A percentile compares a stretch with the other conserved stretches of the same genome.
These are phyloP conservation scores for Dipteronia sinensis DNA, from an alignment of 345 rosid genomes.

Conservation along the genomic window DNA sequence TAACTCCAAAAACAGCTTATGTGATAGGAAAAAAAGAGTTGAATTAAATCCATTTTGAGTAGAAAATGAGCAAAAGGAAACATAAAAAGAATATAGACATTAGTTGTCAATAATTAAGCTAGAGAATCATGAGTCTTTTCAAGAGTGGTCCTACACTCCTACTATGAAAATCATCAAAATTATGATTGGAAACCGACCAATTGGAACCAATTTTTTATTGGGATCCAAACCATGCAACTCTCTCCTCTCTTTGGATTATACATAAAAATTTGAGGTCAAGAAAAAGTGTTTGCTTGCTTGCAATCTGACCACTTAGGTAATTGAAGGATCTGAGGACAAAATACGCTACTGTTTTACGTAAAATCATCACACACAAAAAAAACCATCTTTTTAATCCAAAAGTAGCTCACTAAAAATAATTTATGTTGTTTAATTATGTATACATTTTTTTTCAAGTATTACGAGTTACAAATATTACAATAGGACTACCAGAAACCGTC, in stretches of 20 bases:
- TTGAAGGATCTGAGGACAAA: constrained; percentile 23
- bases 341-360: neutral
- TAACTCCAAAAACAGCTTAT: neutral
- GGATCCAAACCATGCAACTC: constrained; percentile 23
- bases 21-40: neutral
- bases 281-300: constrained; percentile 24
- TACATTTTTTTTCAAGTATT: no score
- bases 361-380: neutral
- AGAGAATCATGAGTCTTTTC: constrained; percentile 30
- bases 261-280: neutral
- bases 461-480: no score
- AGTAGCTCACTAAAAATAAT: no score
- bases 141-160: constrained; percentile 24
- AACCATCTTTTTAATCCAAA: no score
- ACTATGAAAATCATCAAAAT: constrained; percentile 17
- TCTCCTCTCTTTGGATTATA: constrained; percentile 7
- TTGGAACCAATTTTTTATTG: constrained; percentile 21
- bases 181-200: constrained; percentile 35
- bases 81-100: neutral
- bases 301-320: constrained; percentile 7
- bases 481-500: no score
- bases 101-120: constrained; percentile 7
- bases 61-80: neutral
- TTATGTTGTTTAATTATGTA: no score
- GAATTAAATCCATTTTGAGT: neutral